Base-by-base conservation (phyloP, 129 eudicot species). In the Ambrosia trifida region DNA sequence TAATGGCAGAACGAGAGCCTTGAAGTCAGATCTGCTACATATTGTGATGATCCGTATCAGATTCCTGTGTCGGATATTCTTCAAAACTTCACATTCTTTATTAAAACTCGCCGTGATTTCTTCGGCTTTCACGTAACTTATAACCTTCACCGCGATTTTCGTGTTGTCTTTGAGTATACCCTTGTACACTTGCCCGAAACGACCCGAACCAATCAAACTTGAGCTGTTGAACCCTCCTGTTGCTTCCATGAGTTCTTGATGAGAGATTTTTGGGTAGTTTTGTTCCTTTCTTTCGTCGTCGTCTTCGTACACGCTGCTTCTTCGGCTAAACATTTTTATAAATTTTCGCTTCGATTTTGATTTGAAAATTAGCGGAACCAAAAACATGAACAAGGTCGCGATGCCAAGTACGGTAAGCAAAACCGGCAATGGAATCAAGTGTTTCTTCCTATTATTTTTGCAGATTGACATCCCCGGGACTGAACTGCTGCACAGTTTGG, bases 1-100 rank as follows among this genome's bases (percentile, higher is more conserved):
- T 30, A 88, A 47, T 10, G 97, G 97, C 14, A 91, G 73, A 65
- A 91, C 96, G 28, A 91, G 84, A 17, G 97, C 97, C 85, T 91
- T 91, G 52, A 91, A 91, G 68, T 88, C 96, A 11, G 88, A 85
- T 77, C 85, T 84, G 69, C 88, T 86, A 30, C 97, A 91, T 4
- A 83, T 73, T 5, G 96, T 88, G 19, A 88, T 78, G 84, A 91
- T 84, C 76, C 83, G 81, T 40, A 91, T 86, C 81, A 91, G 70
- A 70, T 91, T 91, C 50, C 96, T 88, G 66, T 91, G 97, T 11
- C 97, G 77, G 3, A 83, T 88, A 57, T 84, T 86, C 69, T 69
- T 91, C 69, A 91, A 65, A 64, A 88, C 85, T 66, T 88, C 90
- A 62, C 97, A 88, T 80, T 91, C 97, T 68, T 88, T 82, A 14